Base-by-base conservation (phyloP, 2,329 filamentous ascomycete species). In the Didymella keratinophila region DNA sequence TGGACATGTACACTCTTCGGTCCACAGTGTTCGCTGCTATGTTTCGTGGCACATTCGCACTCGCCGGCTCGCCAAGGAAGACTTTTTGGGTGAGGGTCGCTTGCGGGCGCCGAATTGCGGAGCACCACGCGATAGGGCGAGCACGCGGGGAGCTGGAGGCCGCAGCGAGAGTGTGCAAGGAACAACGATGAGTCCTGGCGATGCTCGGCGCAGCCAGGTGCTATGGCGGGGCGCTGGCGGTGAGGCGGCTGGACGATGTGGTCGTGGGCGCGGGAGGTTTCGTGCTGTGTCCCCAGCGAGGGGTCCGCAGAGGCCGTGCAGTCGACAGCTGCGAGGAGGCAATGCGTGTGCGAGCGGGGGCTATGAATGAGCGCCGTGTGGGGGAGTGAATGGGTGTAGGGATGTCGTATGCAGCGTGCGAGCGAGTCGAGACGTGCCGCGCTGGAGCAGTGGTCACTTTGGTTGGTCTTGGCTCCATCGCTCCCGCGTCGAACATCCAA, bases 1-100 rank as follows among this genome's bases (percentile, higher is more conserved):
- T 86, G 75, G 87, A 86, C 87, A 87, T 87, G 66, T 62, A 52
- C 59, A 49, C 63, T 67, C 56, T 61, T 68, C 65, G 58, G 30
- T 67, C 56, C 48, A 63, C 63, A 49, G 46, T 42, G 50, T 21
- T 46, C 46, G 41, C 51, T 58, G 37, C 51, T 58, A 60, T 58
- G 61, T 34, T 45, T 49, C 56, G 53, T 41, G 44, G 65, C 32
- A 63, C 72, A 74, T 75, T 61, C 72, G 72, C 32, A 36, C 32
- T 4, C 32, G 32, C 32, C 32, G 32, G 32, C 32, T 36, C 69
- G 52, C 36, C 16, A 49, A 43, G 43, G 48, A 62, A 62, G 65
- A 57, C 57, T 63, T 68, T 66, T 64, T 55, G 60, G 58, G 50
- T 42, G 52, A 21, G 39, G 46, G 52, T 47, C 55, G 59, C 47